phyloP scores from a whole-genome alignment of 2,329 filamentous ascomycete genomes.

The Paradendryphiella salina region DNA sequence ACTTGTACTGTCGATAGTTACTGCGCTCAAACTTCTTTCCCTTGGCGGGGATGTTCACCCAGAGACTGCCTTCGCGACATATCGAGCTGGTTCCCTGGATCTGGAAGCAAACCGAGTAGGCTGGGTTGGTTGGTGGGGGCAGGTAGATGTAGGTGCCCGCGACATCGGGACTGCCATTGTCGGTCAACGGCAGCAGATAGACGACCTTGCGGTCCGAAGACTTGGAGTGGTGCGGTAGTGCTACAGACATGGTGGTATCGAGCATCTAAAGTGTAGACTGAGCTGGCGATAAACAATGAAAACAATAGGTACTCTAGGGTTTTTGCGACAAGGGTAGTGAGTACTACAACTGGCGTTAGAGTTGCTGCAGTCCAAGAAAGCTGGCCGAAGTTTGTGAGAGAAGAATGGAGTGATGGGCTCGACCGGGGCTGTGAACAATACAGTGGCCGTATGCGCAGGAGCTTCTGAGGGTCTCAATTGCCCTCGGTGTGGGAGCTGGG shows the following conservation, averaged over 20 bases:
- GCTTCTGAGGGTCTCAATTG: constrained; percentile 22
- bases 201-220: constrained; percentile 52
- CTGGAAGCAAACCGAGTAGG: constrained; percentile 81
- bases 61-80: constrained; percentile 89
- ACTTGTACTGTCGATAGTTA: constrained; percentile 88
- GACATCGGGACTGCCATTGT: constrained; percentile 89
- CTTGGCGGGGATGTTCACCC: constrained; percentile 89
- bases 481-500: constrained; percentile 18
- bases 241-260: constrained; percentile 31
- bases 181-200: constrained; percentile 87
- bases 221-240: constrained; percentile 15
- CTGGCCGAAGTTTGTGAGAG: constrained; percentile 13
- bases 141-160: constrained; percentile 90
- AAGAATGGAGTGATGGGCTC: constrained; percentile 1
- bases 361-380: constrained; percentile 11
- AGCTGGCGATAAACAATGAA: constrained; percentile 25
- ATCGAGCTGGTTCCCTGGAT: constrained; percentile 96
- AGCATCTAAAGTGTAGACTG: constrained; percentile 5
- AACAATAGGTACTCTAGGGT: constrained; percentile 16
- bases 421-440: constrained; percentile 15
- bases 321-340: constrained; percentile 4
- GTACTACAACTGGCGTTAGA: not conserved
- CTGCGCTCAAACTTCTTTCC: constrained; percentile 76
- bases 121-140: constrained; percentile 71
- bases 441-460: constrained; percentile 16